Conservation (phyloP, 2,329 filamentous ascomycete genomes). For the Reticulascus tulasneorum region DNA sequence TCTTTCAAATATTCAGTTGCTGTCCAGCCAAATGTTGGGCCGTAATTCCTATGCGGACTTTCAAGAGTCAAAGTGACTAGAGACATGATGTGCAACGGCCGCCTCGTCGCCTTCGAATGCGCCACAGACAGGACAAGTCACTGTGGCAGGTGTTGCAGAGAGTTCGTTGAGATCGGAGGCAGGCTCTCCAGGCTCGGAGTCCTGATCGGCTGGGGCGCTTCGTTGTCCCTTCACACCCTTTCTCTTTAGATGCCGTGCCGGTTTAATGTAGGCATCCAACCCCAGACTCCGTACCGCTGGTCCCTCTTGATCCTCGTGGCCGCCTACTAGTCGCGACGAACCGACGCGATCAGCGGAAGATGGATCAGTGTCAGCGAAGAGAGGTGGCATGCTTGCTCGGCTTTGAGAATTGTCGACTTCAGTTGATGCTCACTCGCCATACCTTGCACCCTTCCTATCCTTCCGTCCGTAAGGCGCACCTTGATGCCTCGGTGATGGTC, state of each 20-base stretch:
- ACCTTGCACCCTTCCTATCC: constrained; percentile 75
- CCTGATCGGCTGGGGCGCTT: not conserved
- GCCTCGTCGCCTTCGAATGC: constrained; percentile 64
- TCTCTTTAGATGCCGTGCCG: constrained; percentile 12
- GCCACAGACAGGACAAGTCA: constrained; percentile 62
- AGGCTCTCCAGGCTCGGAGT: not conserved
- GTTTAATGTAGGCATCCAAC: constrained; percentile 47
- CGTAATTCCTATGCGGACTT: too few species aligned
- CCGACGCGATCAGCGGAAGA: constrained; percentile 9
- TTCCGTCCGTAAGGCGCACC: constrained; percentile 66
- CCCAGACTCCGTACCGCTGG: too few species aligned
- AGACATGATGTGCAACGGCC: constrained; percentile 66
- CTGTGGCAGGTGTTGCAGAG: constrained; percentile 9
- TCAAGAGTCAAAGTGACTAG: constrained; percentile 49
- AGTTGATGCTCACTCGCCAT: too few species aligned
- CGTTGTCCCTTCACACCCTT: not conserved
- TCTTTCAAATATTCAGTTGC: too few species aligned
- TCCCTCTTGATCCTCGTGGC: too few species aligned
- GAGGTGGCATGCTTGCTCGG: constrained; percentile 15
- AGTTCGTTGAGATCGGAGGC: not conserved
- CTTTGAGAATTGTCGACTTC: too few species aligned
- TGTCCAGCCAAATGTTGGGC: too few species aligned
- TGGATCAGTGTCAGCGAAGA: constrained; percentile 12
- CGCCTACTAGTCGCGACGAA: constrained; percentile 2
- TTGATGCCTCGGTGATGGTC: constrained; percentile 78